A percentile compares a stretch with the other conserved stretches of the same genome.
These are phyloP conservation scores for Stephanodiscus minutulus DNA, from an alignment of 108 stramenopile species.

Conservation along the genomic window DNA sequence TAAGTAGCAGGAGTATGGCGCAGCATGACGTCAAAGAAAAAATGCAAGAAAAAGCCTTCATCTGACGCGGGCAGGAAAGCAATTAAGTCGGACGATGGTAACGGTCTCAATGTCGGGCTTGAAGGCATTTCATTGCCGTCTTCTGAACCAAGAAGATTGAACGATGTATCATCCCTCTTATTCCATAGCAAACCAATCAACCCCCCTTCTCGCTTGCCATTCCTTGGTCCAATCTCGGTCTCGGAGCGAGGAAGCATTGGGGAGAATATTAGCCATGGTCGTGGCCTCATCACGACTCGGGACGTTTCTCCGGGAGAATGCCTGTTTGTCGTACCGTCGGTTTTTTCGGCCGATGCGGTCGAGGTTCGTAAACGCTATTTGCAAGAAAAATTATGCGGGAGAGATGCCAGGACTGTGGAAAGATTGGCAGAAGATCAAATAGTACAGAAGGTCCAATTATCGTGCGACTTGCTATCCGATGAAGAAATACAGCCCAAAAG, in stretches of 20 bases:
- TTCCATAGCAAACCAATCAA: slow-evolving; percentile 5
- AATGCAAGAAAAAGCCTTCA: slow-evolving; percentile 27
- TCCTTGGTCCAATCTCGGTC: slow-evolving; percentile 35
- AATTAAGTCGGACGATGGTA: slow-evolving; percentile 2
- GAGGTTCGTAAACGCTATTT: slow-evolving; percentile 33
- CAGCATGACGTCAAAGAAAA: slow-evolving; percentile 18
- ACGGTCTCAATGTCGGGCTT: not conserved
- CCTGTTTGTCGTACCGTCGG: slow-evolving; percentile 69
- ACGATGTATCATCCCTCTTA: slow-evolving; percentile 37
- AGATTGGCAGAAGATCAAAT: slow-evolving; percentile 51
- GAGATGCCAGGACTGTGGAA: slow-evolving; percentile 45
- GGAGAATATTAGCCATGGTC: slow-evolving; percentile 19
- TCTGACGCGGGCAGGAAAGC: slow-evolving; percentile 2
- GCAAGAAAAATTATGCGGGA: not conserved
- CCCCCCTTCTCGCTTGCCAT: slow-evolving; percentile 24
- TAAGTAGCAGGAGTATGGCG: not conserved
- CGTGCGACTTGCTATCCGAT: slow-evolving; percentile 4
- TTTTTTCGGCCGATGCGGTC: slow-evolving; percentile 44
- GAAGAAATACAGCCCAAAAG: slow-evolving; percentile 9
- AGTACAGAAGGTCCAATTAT: slow-evolving; percentile 53
- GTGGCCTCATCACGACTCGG: slow-evolving; percentile 64
- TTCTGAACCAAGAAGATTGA: slow-evolving; percentile 1
- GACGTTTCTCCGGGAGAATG: slow-evolving; percentile 68
- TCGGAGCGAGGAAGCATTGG: slow-evolving; percentile 7
- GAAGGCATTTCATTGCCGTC: slow-evolving; percentile 9